Percentiles rank a stretch among this genome's conserved stretches.
These are phyloP conservation scores for Ophiostoma novo-ulmi DNA, from an alignment of 2,329 filamentous ascomycete genomes.

Conservation along the genomic window DNA sequence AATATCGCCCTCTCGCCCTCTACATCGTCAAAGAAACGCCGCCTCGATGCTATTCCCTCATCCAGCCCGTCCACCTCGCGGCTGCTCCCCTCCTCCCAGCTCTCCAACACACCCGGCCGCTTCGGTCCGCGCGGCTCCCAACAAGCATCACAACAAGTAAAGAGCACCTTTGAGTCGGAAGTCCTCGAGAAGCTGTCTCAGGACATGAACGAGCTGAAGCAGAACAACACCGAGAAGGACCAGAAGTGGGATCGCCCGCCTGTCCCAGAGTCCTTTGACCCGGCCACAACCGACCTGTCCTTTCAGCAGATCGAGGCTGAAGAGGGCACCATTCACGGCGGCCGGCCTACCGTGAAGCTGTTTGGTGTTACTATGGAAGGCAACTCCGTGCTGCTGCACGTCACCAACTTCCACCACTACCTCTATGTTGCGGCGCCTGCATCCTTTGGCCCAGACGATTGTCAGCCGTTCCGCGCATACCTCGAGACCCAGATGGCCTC, in stretches of 20 bases:
- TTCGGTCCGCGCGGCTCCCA: conserved; percentile 37
- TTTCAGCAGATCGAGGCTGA: conserved; percentile 97
- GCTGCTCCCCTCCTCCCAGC: conserved; percentile 58
- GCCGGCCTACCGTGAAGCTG: conserved; percentile 73
- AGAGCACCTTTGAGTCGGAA: conserved; percentile 89
- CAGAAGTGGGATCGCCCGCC: conserved; percentile 76
- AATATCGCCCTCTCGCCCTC: conserved; percentile 55
- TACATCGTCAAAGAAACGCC: conserved; percentile 70
- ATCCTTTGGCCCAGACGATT: conserved; percentile 72
- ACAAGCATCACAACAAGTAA: conserved; percentile 63
- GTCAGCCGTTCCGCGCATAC: conserved; percentile 69
- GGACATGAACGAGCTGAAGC: conserved; percentile 79
- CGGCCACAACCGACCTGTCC: conserved; percentile 62
- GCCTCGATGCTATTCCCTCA: conserved; percentile 58
- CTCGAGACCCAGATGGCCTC: conserved; percentile 75
- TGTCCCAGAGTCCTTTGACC: conserved; percentile 45
- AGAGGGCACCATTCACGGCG: conserved; percentile 75
- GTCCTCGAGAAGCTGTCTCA: conserved; percentile 94
- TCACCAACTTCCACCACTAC: conserved; percentile 94
- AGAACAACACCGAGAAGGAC: conserved; percentile 85
- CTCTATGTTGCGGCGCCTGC: conserved; percentile 87
- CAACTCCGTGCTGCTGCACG: conserved; percentile 89
- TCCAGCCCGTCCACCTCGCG: conserved; percentile 52
- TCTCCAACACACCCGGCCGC: conserved; percentile 52
- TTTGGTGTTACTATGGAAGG: conserved; percentile 83